A percentile compares a stretch with the other conserved stretches of the same genome.
phyloP scores from a whole-genome alignment of 768 basidiomycete genomes.

The Podaxis sp. region DNA sequence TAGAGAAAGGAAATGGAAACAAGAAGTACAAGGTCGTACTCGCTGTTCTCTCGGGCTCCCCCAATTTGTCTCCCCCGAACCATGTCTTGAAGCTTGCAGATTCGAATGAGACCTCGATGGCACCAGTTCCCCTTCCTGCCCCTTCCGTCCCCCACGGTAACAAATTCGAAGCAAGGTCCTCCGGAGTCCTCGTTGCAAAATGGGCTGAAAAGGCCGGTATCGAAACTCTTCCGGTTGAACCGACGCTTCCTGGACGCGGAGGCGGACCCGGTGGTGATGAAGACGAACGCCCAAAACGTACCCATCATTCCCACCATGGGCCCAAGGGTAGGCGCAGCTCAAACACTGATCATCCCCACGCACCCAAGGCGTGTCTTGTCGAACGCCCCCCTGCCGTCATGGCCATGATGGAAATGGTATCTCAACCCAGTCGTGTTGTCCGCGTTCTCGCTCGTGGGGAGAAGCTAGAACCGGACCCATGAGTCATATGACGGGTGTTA shows the following conservation, averaged over 20 bases:
- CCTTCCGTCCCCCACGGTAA: constrained; percentile 47
- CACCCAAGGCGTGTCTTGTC: constrained; percentile 46
- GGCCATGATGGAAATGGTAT: constrained; percentile 79
- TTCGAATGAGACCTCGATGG: constrained; percentile 27
- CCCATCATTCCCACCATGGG: constrained; percentile 21
- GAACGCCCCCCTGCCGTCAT: constrained; percentile 76
- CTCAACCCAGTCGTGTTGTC: constrained; percentile 73
- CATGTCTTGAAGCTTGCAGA: constrained; percentile 29
- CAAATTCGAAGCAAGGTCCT: constrained; percentile 63
- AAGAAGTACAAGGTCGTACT: constrained; percentile 53
- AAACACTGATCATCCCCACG: constrained; percentile 16
- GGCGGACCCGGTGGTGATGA: constrained; percentile 27
- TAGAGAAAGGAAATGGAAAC: constrained; percentile 7
- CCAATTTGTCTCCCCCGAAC: constrained; percentile 34
- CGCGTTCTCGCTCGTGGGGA: constrained; percentile 82
- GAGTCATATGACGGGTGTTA: neutral
- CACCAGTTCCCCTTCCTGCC: constrained; percentile 67
- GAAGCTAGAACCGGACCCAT: constrained; percentile 62
- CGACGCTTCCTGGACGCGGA: constrained; percentile 35
- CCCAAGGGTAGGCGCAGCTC: constrained; percentile 26
- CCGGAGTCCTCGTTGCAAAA: constrained; percentile 57
- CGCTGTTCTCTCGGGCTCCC: constrained; percentile 45
- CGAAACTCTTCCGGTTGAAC: constrained; percentile 51
- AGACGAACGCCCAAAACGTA: constrained; percentile 28
- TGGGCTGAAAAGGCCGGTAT: constrained; percentile 72